Percentiles rank a stretch among this genome's conserved stretches.
phyloP scores from a whole-genome alignment of 2,329 filamentous ascomycete species.

The Stemphylium lycopersici region DNA sequence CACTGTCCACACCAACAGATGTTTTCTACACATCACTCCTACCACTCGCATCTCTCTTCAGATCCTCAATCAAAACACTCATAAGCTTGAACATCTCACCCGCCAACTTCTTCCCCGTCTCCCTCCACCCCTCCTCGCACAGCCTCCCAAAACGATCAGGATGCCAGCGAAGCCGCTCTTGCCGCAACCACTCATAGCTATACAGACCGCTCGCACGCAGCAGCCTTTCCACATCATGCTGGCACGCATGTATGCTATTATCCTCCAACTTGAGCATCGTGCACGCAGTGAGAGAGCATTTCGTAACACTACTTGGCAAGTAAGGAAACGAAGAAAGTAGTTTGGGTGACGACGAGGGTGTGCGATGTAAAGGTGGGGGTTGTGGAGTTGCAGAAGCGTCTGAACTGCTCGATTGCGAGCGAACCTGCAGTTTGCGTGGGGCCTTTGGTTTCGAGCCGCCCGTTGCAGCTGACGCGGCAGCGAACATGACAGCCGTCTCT shows the following conservation, averaged over 20 bases:
- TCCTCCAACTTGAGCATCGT: constrained; percentile 29
- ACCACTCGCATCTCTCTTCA: constrained; percentile 8
- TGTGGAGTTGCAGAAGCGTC: constrained; percentile 17
- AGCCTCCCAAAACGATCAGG: constrained; percentile 46
- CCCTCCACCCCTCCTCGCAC: constrained; percentile 41
- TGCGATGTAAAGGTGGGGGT: constrained; percentile 37
- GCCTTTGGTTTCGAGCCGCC: constrained; percentile 20
- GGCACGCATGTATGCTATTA: constrained; percentile 38
- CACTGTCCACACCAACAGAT: too few relatives aligned
- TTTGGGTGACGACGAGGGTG: constrained; percentile 36
- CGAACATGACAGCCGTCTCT: constrained; percentile 33
- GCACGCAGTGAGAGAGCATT: constrained; percentile 33
- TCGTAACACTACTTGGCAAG: constrained; percentile 30
- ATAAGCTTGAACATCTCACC: constrained; percentile 49
- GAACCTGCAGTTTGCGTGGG: constrained; percentile 36
- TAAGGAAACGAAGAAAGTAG: constrained; percentile 40
- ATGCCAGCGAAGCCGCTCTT: constrained; percentile 47
- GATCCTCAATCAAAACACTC: constrained; percentile 37
- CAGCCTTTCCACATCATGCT: constrained; percentile 43
- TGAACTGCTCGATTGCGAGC: constrained; percentile 35
- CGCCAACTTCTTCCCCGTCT: constrained; percentile 37
- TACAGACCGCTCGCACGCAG: constrained; percentile 42
- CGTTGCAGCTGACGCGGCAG: constrained; percentile 34
- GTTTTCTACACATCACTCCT: too few relatives aligned
- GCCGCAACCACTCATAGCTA: constrained; percentile 44